Evolutionary conservation across 768 basidiomycete species (phyloP), one percentile per base, ranked within the genome.

Genomic region (Hortiboletus flavorubellus): DNA sequence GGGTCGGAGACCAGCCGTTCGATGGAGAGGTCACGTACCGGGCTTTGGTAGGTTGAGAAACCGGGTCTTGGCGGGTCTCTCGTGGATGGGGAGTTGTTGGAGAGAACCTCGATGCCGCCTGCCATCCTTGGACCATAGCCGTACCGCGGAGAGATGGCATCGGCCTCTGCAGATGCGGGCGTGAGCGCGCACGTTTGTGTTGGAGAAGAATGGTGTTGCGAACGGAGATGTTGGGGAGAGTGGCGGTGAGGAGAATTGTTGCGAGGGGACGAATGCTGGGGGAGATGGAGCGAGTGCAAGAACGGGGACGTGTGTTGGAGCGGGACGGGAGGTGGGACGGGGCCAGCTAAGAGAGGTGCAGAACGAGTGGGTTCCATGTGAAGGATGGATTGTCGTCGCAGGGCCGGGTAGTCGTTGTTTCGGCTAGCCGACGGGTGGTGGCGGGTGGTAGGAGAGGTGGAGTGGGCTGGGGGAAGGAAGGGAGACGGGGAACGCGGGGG

Each of bases 81-180:
- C 18, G 31, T 12, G 33, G 65, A 9, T 38, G 59, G 14, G 0
- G 55, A 18, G 37, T 70, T 61, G 5, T 18, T 51, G 42, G 63
- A 60, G 40, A 66, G 55, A 3, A 68, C 48, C 30, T 63, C 41
- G 37, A 70, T 59, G 18, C 68, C 68, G 2, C 68, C 68, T 7
- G 66, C 66, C 67, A 66, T 68, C 50, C 52, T 70, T 40, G 66
- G 66, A 30, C 61, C 66, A 30, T 57, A 29, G 12, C 54, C 51
- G 50, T 59, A 64, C 5, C 59, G 59, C 0, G 67, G 66, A 26
- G 64, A 58, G 59, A 64, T 54, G 49, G 37, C 2, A 9, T 49
- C 53, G 29, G 47, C 3, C 16, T 60, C 58, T 21, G 46, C 26
- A 26, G 26, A 26, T 26, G 26, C 5, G 26, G 26, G 26, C 26